These are phyloP conservation scores for Bocquillonia castaneifolia DNA, from an alignment of 441 rosid species.

Conservation along the genomic window DNA sequence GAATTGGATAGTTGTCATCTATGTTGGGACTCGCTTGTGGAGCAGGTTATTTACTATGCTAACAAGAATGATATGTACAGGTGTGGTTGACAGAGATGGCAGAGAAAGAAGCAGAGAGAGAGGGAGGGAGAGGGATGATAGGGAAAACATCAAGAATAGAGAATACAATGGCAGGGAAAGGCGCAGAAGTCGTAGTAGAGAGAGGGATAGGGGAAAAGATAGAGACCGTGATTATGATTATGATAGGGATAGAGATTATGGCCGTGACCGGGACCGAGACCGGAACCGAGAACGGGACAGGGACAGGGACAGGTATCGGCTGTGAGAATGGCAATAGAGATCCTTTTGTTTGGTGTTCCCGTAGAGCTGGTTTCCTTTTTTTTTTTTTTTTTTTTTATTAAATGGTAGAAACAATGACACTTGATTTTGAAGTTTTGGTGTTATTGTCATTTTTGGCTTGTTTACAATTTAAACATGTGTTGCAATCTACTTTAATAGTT, in stretches of 20 bases:
- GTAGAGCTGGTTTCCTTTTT: slow-evolving; percentile 1
- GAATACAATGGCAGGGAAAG: slow-evolving; percentile 59
- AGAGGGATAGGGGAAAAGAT: slow-evolving; percentile 50
- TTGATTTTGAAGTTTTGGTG: neutral
- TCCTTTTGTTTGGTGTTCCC: neutral
- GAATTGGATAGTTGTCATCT: neutral
- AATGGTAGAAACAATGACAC: neutral
- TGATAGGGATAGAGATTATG: slow-evolving; percentile 47
- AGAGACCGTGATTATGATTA: slow-evolving; percentile 46
- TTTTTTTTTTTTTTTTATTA: neutral
- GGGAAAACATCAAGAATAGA: slow-evolving; percentile 46
- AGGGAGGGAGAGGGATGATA: slow-evolving; percentile 49
- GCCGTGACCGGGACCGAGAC: slow-evolving; percentile 43
- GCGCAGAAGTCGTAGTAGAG: slow-evolving; percentile 71
- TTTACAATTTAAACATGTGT: neutral
- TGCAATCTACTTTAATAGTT: no score
- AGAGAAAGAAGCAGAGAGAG: slow-evolving; percentile 66
- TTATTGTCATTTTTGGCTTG: slow-evolving; percentile 3
- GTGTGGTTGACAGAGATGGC: slow-evolving; percentile 52
- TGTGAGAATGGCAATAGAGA: slow-evolving; percentile 18
- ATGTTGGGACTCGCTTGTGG: neutral
- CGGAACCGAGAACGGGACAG: no score
- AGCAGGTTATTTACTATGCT: neutral
- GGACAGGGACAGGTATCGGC: slow-evolving; percentile 34
- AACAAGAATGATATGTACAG: slow-evolving; percentile 31